Percentiles rank a stretch among this genome's conserved stretches.
phyloP scores from a whole-genome alignment of 1,139 yeast genomes.

The Blastobotrys aristatus region DNA sequence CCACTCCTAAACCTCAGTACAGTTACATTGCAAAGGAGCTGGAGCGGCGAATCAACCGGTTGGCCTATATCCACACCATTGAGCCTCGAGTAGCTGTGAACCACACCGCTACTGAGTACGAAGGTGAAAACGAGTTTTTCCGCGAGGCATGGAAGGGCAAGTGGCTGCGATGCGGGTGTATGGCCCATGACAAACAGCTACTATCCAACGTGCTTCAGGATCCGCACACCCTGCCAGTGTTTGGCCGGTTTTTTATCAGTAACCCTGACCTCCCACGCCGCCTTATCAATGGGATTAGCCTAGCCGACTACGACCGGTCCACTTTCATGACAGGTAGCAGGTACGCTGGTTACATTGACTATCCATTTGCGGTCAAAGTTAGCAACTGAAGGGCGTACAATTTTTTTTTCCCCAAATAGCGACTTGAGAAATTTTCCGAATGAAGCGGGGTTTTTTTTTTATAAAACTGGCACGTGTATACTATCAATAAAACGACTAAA shows the following conservation, averaged over 20 bases:
- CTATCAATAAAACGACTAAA: no score
- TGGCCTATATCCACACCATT: constrained; percentile 50
- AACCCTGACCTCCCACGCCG: constrained; percentile 47
- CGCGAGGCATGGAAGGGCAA: constrained; percentile 38
- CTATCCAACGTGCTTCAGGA: constrained; percentile 25
- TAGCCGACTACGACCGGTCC: constrained; percentile 33
- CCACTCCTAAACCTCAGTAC: constrained; percentile 30
- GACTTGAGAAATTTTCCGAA: no score
- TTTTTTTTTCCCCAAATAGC: no score
- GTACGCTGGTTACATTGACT: constrained; percentile 36
- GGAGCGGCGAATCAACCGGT: constrained; percentile 27
- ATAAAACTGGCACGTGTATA: no score
- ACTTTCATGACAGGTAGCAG: constrained; percentile 25
- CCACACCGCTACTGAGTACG: neutral
- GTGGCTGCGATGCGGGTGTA: constrained; percentile 37
- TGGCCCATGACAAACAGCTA: constrained; percentile 30
- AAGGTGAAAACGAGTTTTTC: constrained; percentile 19
- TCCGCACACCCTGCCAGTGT: constrained; percentile 40
- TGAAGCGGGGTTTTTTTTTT: no score
- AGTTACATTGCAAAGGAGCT: constrained; percentile 31
- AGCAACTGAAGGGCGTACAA: no score
- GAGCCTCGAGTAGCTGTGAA: constrained; percentile 39
- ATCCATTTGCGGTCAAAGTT: neutral
- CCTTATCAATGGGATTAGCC: constrained; percentile 33
- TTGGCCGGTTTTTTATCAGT: constrained; percentile 45